Base-by-base conservation (phyloP, 768 basidiomycete genomes). In the Psilocybe subaeruginosa region DNA sequence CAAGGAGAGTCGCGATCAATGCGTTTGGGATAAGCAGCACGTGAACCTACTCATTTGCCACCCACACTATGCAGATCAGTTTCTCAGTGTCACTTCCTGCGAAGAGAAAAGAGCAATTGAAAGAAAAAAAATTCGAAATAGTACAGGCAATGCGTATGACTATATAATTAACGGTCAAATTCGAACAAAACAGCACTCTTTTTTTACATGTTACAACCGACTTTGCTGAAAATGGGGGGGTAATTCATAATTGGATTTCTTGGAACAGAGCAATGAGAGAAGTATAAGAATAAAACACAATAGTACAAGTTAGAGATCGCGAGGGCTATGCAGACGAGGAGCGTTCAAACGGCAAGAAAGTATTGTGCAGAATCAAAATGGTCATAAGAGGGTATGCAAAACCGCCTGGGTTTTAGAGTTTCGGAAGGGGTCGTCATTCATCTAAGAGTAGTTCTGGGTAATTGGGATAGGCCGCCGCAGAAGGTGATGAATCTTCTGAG, bases 401-500 rank as follows among this genome's bases (percentile, higher is more conserved):
- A 54, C 50, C 54, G 45, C 59, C 63, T 56, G 59, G 57, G 57
- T 48, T 48, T 52, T 50, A 47, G 31, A 17, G 3, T 14, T 35
- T 54, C 52, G 41, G 41, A 43, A 14, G 37, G n/a, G 41, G 41
- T 8, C 11, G 41, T 3, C n/a, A 1, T 39, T 43, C 31, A 29
- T 50, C 63, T 68, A 69, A 17, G 69, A 63, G 47, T 68, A 70
- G 12, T 45, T 66, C 59, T 67, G 66, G 29, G 68, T 66, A 30
- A 76, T 70, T 4, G 70, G 69, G 29, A 70, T 69, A 17, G 74
- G 73, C 23, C 76, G 63, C 2, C 75, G 67, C 33, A 76, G 61
- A n/a, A 76, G 64, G 54, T 73, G 76, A 54, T 73, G 74, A 31
- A 76, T 73, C 58, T 78, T 79, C 12, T 77, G 74, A 5, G 73